Percentiles rank a stretch among this genome's conserved stretches.
Conservation (phyloP, 495 filamentous ascomycete species). For the Polyplosphaeria fusca region DNA sequence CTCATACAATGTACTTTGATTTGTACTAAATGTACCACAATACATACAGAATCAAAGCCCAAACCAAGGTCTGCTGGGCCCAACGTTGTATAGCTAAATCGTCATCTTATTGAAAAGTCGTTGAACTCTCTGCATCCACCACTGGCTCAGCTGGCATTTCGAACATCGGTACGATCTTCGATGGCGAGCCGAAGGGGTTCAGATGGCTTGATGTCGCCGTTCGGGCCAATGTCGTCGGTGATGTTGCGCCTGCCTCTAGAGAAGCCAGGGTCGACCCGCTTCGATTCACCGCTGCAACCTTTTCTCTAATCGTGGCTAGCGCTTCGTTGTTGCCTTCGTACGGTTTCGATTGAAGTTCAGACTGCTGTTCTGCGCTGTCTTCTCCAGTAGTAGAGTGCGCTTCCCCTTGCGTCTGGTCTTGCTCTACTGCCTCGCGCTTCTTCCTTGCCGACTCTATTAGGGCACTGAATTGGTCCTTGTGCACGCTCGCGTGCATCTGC, state of each 20-base stretch:
- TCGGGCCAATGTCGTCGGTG: background rate
- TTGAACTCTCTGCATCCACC: constrained; percentile 23
- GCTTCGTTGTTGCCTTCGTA: constrained; percentile 24
- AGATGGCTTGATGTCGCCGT: background rate
- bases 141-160: constrained; percentile 25
- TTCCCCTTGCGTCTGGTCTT: constrained; percentile 1
- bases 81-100: no score
- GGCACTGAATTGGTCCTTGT: constrained; percentile 69
- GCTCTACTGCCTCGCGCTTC: constrained; percentile 12
- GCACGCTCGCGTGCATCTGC: constrained; percentile 66
- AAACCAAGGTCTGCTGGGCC: no score
- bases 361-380: background rate
- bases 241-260: background rate
- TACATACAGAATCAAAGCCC: no score
- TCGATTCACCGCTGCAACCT: constrained; percentile 18
- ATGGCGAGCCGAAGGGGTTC: constrained; percentile 17
- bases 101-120: constrained; percentile 4
- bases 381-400: background rate
- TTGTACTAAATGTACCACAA: no score
- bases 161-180: constrained; percentile 31
- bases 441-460: constrained; percentile 36
- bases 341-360: background rate
- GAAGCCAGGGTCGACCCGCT: constrained; percentile 5
- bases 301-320: constrained; percentile 21
- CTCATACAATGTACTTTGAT: no score